Percentiles rank a stretch among this genome's conserved stretches.
Conservation (phyloP, 352 stramenopile genomes). For the Pythium plurisporium region DNA sequence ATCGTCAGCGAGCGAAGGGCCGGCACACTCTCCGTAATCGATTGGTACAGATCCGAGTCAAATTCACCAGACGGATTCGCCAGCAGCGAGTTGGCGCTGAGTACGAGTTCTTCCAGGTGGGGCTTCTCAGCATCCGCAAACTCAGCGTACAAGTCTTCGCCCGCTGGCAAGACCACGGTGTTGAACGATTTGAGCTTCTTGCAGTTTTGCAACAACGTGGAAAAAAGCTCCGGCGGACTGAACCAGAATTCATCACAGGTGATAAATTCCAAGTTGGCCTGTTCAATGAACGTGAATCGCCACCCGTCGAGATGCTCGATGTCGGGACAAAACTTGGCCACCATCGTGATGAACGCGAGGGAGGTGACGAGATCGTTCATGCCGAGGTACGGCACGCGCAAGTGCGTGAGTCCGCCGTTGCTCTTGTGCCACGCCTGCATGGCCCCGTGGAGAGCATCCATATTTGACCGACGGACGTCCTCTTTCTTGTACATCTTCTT, state of each 20-base stretch:
- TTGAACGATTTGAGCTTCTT: conserved; percentile 17
- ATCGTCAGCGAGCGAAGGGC: conserved; percentile 3
- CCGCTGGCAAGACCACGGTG: conserved; percentile 10
- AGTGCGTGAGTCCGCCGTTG: conserved; percentile 16
- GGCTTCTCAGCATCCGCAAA: conserved; percentile 3
- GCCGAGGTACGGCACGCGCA: conserved; percentile 12
- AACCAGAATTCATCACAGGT: conserved; percentile 13
- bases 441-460: conserved; percentile 15
- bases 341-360: conserved; percentile 2
- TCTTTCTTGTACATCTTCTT: conserved; percentile 13
- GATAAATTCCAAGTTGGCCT: conserved; percentile 15
- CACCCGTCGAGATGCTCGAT: conserved; percentile 26
- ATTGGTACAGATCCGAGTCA: conserved; percentile 5
- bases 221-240: conserved; percentile 2
- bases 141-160: neutral
- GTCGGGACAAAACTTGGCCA: conserved; percentile 15
- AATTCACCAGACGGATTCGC: neutral
- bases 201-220: neutral
- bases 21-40: neutral
- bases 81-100: conserved; percentile 16
- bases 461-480: conserved; percentile 2
- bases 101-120: conserved; percentile 4
- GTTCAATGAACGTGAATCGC: conserved; percentile 19
- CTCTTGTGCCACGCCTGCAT: conserved; percentile 19
- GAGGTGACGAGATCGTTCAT: conserved; percentile 8